Evolutionary conservation across 805 yeast genomes (phyloP), one percentile per base, ranked within the genome.

Genomic region (Clavispora santaluciae): DNA sequence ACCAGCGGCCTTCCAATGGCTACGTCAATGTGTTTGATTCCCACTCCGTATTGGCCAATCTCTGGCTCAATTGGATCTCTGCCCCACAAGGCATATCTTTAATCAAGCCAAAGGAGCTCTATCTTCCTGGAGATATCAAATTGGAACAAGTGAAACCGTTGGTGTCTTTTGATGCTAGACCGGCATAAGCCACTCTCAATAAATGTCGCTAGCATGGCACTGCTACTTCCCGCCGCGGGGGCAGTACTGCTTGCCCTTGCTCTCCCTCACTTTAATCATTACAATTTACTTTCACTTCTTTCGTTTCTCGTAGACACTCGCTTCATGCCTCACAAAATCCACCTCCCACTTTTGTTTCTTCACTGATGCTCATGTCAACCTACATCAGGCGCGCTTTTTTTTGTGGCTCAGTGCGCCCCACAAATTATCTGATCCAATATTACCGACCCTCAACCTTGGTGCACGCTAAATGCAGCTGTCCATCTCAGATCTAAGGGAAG

Each of bases 61-160:
- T 64, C 28, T 64, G 57, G 44, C 48, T 64, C 15, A 59, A 59
- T 45, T 69, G 75, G 75, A 16, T 65, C 1, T 70, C 70, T 6
- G 53, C 55, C 35, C 57, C 66, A 1, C 51, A 54, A 22, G 64
- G 64, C 5, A 22, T 29, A 7, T 35, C 43, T 6, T 28, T 28
- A 15, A n/a, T 48, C 15, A 20, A 34, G 10, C 44, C 49, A 4
- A 41, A 40, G 10, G 44, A 40, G 8, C 33, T 20, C 8, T 40
- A 42, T 22, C 35, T 29, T 5, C 34, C 20, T 13, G 50, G 43
- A 5, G 50, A 49, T 24, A 25, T 48, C 22, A 20, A 41, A 10
- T 39, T 40, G 8, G 43, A 37, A 12, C 31, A 36, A 9, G 33
- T 49, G n/a, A 36, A 38, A 3, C 37, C 43, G 13, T 16, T 49